Evolutionary conservation across 2,329 filamentous ascomycete species (phyloP).

Genomic region (Diaporthe australafricana): DNA sequence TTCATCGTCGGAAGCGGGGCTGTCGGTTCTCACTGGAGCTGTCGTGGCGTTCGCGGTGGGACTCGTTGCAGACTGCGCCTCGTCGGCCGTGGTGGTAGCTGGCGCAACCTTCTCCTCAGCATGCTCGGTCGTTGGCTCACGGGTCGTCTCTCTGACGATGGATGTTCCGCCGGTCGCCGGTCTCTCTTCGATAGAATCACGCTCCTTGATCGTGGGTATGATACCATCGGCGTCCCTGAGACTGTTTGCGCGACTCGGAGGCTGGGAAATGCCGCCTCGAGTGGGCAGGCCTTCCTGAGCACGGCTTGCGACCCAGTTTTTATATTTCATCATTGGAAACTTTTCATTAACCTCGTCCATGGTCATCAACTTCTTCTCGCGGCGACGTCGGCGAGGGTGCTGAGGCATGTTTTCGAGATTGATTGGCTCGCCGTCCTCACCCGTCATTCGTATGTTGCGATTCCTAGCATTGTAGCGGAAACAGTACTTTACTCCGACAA

Average conservation of each 20-base stretch:
- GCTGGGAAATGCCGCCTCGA: constrained; percentile 82
- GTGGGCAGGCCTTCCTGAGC: constrained; percentile 87
- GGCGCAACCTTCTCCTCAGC: constrained; percentile 30
- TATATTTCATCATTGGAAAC: constrained; percentile 97
- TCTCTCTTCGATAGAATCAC: constrained; percentile 56
- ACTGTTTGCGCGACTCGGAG: constrained; percentile 79
- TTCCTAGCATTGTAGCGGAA: constrained; percentile 98
- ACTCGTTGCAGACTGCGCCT: constrained; percentile 31
- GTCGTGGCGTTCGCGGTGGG: constrained; percentile 38
- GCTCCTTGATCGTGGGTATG: constrained; percentile 59
- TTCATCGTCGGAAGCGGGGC: constrained; percentile 42
- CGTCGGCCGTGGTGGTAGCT: background rate
- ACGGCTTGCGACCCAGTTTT: constrained; percentile 88
- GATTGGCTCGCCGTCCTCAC: constrained; percentile 87
- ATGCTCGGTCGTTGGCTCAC: constrained; percentile 30
- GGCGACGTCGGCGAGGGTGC: constrained; percentile 84
- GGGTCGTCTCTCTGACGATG: constrained; percentile 45
- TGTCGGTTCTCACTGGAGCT: constrained; percentile 26
- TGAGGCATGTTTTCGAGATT: constrained; percentile 87
- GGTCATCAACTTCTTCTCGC: constrained; percentile 98
- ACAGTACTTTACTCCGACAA: constrained; percentile 99
- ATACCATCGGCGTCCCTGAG: constrained; percentile 74
- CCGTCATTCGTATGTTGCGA: constrained; percentile 77
- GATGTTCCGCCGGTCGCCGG: constrained; percentile 46
- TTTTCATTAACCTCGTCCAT: constrained; percentile 99